Conservation (phyloP, 2,329 filamentous ascomycete genomes). For the Monilinia fructigena region DNA sequence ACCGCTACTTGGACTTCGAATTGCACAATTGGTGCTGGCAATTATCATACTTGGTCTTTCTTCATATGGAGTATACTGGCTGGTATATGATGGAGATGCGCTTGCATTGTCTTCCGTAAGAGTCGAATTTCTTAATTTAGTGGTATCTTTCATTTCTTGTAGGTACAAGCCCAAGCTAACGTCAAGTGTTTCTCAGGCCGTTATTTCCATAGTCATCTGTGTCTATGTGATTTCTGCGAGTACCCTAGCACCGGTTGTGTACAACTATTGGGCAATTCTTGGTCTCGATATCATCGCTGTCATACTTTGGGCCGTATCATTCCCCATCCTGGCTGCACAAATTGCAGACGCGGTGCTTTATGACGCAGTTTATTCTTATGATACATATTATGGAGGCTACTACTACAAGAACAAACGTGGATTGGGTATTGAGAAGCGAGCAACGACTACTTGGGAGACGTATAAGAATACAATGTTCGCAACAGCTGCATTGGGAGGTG, state of each 20-base stretch:
- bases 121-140: background rate
- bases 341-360: background rate
- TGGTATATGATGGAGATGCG: conserved; percentile 9
- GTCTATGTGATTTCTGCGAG: conserved; percentile 14
- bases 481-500: background rate
- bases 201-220: conserved; percentile 7
- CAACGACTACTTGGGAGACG: conserved; percentile 7
- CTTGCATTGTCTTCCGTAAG: conserved; percentile 19
- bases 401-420: conserved; percentile 18
- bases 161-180: background rate
- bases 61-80: conserved; percentile 8
- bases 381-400: conserved; percentile 2
- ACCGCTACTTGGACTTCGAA: conserved; percentile 1
- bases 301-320: conserved; percentile 12
- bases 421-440: conserved; percentile 1
- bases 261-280: conserved; percentile 22
- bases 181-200: background rate
- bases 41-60: conserved; percentile 15
- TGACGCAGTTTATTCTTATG: background rate
- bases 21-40: conserved; percentile 15
- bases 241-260: background rate
- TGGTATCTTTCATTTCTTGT: background rate
- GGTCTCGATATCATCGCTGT: conserved; percentile 14
- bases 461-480: conserved; percentile 16
- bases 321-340: conserved; percentile 9